These are phyloP conservation scores for Boletus bicolor DNA, from an alignment of 768 basidiomycete species.

Conservation along the genomic window DNA sequence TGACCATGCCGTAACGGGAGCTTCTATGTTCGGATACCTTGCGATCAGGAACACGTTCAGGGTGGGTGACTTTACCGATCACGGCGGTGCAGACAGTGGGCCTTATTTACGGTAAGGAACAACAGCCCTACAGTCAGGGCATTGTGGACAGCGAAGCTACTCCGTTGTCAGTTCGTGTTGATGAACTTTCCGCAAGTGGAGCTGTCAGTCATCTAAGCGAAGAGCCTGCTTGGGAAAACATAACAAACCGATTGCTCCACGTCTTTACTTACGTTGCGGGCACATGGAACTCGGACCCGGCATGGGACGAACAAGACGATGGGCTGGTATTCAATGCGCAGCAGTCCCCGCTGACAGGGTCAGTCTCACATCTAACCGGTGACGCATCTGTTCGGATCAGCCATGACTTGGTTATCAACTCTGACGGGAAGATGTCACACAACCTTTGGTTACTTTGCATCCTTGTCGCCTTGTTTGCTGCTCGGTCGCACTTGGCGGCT, in stretches of 20 bases:
- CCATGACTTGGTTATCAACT: constrained; percentile 39
- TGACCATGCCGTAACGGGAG: constrained; percentile 18
- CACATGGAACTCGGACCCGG: constrained; percentile 21
- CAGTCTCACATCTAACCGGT: constrained; percentile 10
- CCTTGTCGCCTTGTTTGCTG: constrained; percentile 26
- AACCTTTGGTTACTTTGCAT: constrained; percentile 47
- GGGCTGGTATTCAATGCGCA: constrained; percentile 28
- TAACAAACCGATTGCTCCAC: constrained; percentile 10
- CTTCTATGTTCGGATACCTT: constrained; percentile 6
- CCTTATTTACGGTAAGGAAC: constrained; percentile 25
- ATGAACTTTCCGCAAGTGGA: not conserved
- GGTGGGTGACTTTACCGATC: constrained; percentile 23
- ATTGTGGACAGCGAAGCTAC: constrained; percentile 7
- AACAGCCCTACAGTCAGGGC: constrained; percentile 18
- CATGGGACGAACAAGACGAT: constrained; percentile 27
- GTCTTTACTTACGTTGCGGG: constrained; percentile 21
- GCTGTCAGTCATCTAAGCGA: constrained; percentile 5
- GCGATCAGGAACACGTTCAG: constrained; percentile 28
- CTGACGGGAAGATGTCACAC: constrained; percentile 51
- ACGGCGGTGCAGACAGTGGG: constrained; percentile 18
- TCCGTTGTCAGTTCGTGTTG: not conserved
- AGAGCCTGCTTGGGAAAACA: constrained; percentile 13
- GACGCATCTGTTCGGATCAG: constrained; percentile 9
- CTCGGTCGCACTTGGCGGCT: constrained; percentile 8
- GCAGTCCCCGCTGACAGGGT: constrained; percentile 18